Base-by-base conservation (phyloP, 2,329 filamentous ascomycete genomes). In the Phoma herbarum region DNA sequence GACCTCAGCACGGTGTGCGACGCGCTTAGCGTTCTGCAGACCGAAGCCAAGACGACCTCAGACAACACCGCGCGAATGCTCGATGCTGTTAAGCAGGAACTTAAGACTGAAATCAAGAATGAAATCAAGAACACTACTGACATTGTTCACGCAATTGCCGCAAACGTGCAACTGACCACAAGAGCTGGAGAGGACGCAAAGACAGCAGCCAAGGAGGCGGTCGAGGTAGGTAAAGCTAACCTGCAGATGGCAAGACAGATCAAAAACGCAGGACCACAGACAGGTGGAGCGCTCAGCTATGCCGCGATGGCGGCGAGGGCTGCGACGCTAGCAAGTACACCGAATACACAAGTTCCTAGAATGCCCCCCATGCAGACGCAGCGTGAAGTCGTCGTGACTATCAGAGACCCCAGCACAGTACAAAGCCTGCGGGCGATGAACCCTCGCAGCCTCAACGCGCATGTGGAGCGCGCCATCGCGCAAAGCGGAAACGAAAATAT, bases 231-330 rank as follows among this genome's bases (percentile, higher is more conserved):
- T 12, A 42, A 42, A 29, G 25, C 23, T 4, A 45, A 28, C 18
- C 23, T 44, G 25, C 7, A 44, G 55, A 44, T 44, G 23, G n/a
- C 42, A 7, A 44, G 23, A 14, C 25, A 44, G 42, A 44, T 44
- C 23, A 28, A 18, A 44, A 44, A 7, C 25, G 18, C 25, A 10
- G 42, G 42, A 44, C 2, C 12, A 26, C 42, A 44, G 25, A 28
- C 25, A 44, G 25, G 16, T 28, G 25, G 42, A 18, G 16, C 20
- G 39, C 11, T 42, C 20, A 42, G 20, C 20, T 42, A 42, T 25
- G 20, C 39, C 16, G 42, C 42, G 8, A 44, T 44, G 23, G 23
- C 42, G 28, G 23, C 25, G 4, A 44, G 42, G 42, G 42, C 12
- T 2, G 25, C 14, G 14, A 28, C 42, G 28, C 25, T 28, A 44